Conservation (phyloP, 2,329 filamentous ascomycete genomes). For the Fusarium sp. region DNA sequence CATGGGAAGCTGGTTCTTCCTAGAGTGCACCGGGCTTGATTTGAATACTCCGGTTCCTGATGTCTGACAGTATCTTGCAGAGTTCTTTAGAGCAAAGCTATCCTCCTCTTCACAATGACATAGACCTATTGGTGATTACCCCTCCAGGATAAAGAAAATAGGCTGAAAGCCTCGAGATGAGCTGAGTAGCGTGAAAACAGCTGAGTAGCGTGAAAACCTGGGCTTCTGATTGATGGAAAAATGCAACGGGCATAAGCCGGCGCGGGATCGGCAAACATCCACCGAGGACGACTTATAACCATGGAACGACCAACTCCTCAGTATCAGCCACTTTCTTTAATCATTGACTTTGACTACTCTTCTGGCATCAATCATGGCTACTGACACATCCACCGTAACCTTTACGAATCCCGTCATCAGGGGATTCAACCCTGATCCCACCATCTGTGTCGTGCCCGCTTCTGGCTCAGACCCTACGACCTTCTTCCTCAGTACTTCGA, state of each 20-base stretch:
- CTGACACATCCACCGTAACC: background rate
- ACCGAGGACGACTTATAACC: background rate
- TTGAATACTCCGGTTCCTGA: fast-evolving
- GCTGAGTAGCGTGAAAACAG: background rate
- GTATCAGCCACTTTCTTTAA: background rate
- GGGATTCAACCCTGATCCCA: slow-evolving; percentile 73
- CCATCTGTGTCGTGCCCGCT: slow-evolving; percentile 54
- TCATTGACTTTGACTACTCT: background rate
- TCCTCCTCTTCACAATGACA: background rate
- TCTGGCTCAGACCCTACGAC: slow-evolving; percentile 43
- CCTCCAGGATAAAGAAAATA: background rate
- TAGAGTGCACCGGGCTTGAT: background rate
- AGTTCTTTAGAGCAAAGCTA: background rate
- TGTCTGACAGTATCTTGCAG: background rate
- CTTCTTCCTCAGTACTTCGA: slow-evolving; percentile 71
- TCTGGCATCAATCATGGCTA: slow-evolving; percentile 1
- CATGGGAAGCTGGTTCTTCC: background rate
- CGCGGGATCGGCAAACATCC: background rate
- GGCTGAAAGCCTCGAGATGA: background rate
- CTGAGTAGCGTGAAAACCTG: background rate
- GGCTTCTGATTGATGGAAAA: background rate
- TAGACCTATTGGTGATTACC: background rate
- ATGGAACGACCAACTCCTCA: background rate
- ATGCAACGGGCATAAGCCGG: background rate
- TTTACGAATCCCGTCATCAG: slow-evolving; percentile 66